Percentiles rank a stretch among this genome's conserved stretches.
These are phyloP conservation scores for Septoria petroselini DNA, from an alignment of 2,329 filamentous ascomycete genomes.

Conservation along the genomic window DNA sequence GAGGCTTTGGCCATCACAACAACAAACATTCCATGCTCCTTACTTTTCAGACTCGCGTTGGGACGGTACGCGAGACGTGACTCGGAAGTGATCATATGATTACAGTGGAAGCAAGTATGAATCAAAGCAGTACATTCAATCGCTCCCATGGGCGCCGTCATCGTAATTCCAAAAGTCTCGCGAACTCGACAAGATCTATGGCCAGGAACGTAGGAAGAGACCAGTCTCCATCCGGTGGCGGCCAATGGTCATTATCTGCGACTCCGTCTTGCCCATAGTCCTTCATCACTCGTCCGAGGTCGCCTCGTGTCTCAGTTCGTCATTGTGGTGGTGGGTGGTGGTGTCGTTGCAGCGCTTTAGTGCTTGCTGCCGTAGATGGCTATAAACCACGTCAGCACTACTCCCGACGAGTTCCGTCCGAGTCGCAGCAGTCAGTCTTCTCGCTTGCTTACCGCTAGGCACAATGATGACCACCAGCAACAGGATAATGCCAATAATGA, in stretches of 20 bases:
- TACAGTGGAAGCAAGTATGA: background rate
- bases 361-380: conserved; percentile 28
- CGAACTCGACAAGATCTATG: no score
- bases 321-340: conserved; percentile 2
- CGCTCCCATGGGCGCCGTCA: no score
- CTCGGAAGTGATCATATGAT: background rate
- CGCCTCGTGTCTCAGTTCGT: conserved; percentile 17
- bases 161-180: conserved; percentile 1
- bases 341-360: conserved; percentile 3
- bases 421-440: no score
- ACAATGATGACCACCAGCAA: conserved; percentile 92
- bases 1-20: background rate
- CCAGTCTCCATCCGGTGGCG: conserved; percentile 1
- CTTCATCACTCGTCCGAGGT: conserved; percentile 13
- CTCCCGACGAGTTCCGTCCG: no score
- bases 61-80: no score
- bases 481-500: conserved; percentile 86
- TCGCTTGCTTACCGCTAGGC: conserved; percentile 65
- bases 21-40: background rate
- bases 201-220: background rate
- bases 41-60: background rate
- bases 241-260: conserved; percentile 2
- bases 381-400: conserved; percentile 15
- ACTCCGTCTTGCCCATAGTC: conserved; percentile 10
- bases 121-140: no score